These are phyloP conservation scores for Fusarium sp. DNA, from an alignment of 2,329 filamentous ascomycete species.

Conservation along the genomic window DNA sequence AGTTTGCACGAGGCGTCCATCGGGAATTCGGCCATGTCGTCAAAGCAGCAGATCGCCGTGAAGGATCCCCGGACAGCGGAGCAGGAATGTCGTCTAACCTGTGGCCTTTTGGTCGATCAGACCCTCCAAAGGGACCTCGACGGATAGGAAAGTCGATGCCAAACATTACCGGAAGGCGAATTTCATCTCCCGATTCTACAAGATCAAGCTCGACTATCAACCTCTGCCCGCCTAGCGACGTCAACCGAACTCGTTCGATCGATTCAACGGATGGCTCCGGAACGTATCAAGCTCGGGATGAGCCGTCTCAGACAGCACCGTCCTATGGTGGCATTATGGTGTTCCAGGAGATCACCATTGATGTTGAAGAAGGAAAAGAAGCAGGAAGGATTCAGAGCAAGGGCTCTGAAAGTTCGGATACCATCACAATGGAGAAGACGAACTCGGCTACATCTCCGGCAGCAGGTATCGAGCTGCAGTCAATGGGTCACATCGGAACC, in stretches of 20 bases:
- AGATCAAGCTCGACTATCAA: slow-evolving; percentile 44
- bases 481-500: slow-evolving; percentile 40
- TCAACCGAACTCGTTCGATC: slow-evolving; percentile 26
- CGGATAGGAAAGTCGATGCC: slow-evolving; percentile 15
- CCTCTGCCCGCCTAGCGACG: slow-evolving; percentile 31
- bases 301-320: slow-evolving; percentile 35
- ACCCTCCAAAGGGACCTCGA: slow-evolving; percentile 5
- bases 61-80: slow-evolving; percentile 8
- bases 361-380: slow-evolving; percentile 48
- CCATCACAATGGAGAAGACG: slow-evolving; percentile 13
- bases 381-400: slow-evolving; percentile 9
- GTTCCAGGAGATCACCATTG: slow-evolving; percentile 71
- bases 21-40: slow-evolving; percentile 69
- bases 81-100: slow-evolving; percentile 16
- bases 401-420: slow-evolving; percentile 14
- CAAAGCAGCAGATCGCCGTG: slow-evolving; percentile 37
- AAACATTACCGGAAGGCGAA: slow-evolving; percentile 11
- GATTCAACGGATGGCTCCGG: slow-evolving; percentile 29
- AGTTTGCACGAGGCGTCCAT: slow-evolving; percentile 70
- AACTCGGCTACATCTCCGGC: slow-evolving; percentile 19
- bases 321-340: slow-evolving; percentile 69
- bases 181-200: slow-evolving; percentile 32
- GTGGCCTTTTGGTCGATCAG: slow-evolving; percentile 28
- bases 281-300: slow-evolving; percentile 40
- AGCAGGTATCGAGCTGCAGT: slow-evolving; percentile 39